Base-by-base conservation (phyloP, 2,329 filamentous ascomycete genomes). In the Cladorrhinum sp. region DNA sequence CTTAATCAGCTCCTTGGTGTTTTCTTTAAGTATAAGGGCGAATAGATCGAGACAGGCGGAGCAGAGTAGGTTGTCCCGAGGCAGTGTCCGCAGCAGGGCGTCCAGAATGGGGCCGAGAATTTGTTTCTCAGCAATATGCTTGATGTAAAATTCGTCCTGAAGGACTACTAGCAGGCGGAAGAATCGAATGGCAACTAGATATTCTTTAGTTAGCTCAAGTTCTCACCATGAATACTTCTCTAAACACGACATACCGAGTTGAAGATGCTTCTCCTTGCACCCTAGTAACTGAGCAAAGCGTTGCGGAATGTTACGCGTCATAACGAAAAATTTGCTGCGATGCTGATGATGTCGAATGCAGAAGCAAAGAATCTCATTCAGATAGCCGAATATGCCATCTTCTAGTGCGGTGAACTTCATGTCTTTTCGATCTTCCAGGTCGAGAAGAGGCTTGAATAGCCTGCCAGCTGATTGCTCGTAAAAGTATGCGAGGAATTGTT, bases 41-140 rank as follows among this genome's bases (percentile, higher is more conserved):
- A 99, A 98, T 49, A 99, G 84, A 70, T 99, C 95, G 9, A 98
- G 81, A 68, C 92, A 96, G 8, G 93, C 93, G 0, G 93, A 98
- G 73, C 95, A 96, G 29, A 98, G 81, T 2, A 99, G 81, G 67
- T 97, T 98, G 74, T 99, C 93, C 48, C 92, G 86, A 1, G 93
- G 91, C 84, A 97, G 89, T 0, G 92, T 95, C 66, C 90, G 85
- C 58, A 89, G 84, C 32, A 98, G 83, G 38, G 97, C 88, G 66
- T 95, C 86, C 13, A 99, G 79, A 32, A 98, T 90, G 0, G 92
- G 90, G 45, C 89, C 90, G 61, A 98, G 87, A 0, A 95, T 85
- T 62, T 88, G 85, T 71, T 93, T 89, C 66, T 92, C 86, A 24
- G 88, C 89, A 67, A 98, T 84, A 68, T 96, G 89, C 57, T 88